Evolutionary conservation across 768 basidiomycete species (phyloP), one percentile per base, ranked within the genome.

Genomic region (Mycena floridula): DNA sequence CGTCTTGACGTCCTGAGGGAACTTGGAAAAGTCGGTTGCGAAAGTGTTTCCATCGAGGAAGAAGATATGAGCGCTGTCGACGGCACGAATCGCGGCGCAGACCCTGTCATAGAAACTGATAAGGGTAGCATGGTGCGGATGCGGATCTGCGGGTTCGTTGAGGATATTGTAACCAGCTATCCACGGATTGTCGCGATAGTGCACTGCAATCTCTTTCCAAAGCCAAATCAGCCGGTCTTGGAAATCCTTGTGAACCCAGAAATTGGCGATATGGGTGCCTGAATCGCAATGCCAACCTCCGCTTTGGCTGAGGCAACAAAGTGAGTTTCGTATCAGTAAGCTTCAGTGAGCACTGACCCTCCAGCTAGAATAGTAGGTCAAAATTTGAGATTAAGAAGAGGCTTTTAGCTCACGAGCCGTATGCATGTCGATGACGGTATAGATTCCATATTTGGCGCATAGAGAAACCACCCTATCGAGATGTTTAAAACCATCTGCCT

Each of bases 21-120:
- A 77, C 53, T 64, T 61, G 25, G 69, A 70, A 53, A 78, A 76
- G 54, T 77, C 76, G 5, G 69, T 64, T 22, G 78, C 77, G 56
- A 73, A 82, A 18, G 78, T 81, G 62, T 78, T 82, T 26, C 76
- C 74, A 56, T 80, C 82, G 51, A 76, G 62, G 66, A 74, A 82
- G 43, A 82, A 60, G 54, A 69, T 67, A 53, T 82, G 81, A 35
- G 76, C 52, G 5, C 64, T 54, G 54, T 82, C 82, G 28, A 77
- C 59, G 13, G 57, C 57, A 24, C 74, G 69, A 48, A 83, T 79
- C 7, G 76, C 76, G 12, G 59, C 60, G 56, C 77, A 67, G 12
- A 77, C 60, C 4, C 71, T 62, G 43, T 73, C 73, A 59, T 81
- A 81, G 55, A 72, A 76, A 15, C 42, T 51, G 44, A 79, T 54